These are phyloP conservation scores for Eucalyptus regnans DNA, from an alignment of 345 rosid genomes.

Conservation along the genomic window DNA sequence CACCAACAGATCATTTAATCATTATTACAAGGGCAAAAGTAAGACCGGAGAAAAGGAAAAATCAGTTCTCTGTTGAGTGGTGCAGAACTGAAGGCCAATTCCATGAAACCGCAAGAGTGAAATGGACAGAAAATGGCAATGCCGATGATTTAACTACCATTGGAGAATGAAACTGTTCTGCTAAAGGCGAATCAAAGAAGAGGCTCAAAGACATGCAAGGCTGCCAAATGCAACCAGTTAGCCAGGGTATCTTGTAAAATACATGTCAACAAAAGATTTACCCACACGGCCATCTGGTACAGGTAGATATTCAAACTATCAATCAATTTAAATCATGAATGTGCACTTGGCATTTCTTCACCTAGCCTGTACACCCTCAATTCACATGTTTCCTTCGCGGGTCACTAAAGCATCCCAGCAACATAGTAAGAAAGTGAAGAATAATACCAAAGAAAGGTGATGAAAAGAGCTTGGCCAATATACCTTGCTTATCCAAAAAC, in stretches of 20 bases:
- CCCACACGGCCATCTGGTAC: background rate
- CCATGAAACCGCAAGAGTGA: background rate
- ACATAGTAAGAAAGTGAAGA: background rate
- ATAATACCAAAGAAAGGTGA: background rate
- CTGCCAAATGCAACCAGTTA: background rate
- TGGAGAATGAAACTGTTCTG: background rate
- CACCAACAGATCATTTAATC: background rate
- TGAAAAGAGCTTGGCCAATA: background rate
- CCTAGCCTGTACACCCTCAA: background rate
- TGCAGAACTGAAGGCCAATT: background rate
- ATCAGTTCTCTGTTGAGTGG: background rate
- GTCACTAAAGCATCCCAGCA: background rate
- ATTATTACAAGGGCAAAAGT: background rate
- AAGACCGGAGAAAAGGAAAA: background rate
- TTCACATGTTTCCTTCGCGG: background rate
- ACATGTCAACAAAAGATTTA: background rate
- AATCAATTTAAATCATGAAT: background rate
- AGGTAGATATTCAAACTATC: background rate
- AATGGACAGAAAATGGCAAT: background rate
- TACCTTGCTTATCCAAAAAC: slow-evolving; percentile 94
- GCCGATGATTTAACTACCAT: background rate
- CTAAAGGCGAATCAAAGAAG: background rate
- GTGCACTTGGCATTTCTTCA: background rate
- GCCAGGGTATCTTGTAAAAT: background rate
- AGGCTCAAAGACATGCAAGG: background rate